These are phyloP conservation scores for Rosa persica DNA, from an alignment of 306 rosid species.

Conservation along the genomic window DNA sequence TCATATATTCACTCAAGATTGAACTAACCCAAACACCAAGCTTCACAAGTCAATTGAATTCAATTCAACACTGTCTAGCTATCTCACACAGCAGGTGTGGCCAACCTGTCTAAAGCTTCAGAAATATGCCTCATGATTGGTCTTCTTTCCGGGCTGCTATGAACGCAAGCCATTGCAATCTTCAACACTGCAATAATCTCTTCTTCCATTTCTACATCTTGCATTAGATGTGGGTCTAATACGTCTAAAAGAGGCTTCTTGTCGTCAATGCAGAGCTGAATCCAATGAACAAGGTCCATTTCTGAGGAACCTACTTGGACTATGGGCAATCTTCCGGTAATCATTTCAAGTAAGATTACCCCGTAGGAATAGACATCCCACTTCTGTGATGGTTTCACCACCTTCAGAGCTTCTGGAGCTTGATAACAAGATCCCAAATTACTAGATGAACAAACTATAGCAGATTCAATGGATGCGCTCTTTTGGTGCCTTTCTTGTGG, in stretches of 20 bases:
- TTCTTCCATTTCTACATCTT: conserved; percentile 72
- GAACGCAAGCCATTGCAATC: conserved; percentile 91
- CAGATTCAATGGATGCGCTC: conserved; percentile 53
- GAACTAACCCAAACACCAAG: conserved; percentile 28
- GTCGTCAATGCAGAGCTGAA: conserved; percentile 89
- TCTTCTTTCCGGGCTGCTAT: conserved; percentile 80
- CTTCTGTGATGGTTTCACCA: conserved; percentile 95
- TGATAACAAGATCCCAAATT: conserved; percentile 59
- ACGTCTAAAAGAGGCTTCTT: conserved; percentile 87
- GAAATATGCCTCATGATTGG: conserved; percentile 84
- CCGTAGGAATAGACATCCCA: conserved; percentile 97
- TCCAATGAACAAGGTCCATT: conserved; percentile 94
- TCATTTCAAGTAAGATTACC: conserved; percentile 82
- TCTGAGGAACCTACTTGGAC: conserved; percentile 73
- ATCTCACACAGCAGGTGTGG: conserved; percentile 51
- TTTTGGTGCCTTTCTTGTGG: conserved; percentile 56
- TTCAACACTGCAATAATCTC: conserved; percentile 80
- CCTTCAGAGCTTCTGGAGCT: conserved; percentile 87
- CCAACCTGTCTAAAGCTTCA: conserved; percentile 75
- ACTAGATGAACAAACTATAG: conserved; percentile 31
- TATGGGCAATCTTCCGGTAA: conserved; percentile 76
- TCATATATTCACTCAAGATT: conserved; percentile 22
- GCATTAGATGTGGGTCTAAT: conserved; percentile 65
- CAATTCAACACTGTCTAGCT: conserved; percentile 25
- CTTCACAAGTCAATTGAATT: conserved; percentile 36